A percentile compares a stretch with the other conserved stretches of the same genome.
phyloP scores from a whole-genome alignment of 345 rosid species.

The Trapa incisa region DNA sequence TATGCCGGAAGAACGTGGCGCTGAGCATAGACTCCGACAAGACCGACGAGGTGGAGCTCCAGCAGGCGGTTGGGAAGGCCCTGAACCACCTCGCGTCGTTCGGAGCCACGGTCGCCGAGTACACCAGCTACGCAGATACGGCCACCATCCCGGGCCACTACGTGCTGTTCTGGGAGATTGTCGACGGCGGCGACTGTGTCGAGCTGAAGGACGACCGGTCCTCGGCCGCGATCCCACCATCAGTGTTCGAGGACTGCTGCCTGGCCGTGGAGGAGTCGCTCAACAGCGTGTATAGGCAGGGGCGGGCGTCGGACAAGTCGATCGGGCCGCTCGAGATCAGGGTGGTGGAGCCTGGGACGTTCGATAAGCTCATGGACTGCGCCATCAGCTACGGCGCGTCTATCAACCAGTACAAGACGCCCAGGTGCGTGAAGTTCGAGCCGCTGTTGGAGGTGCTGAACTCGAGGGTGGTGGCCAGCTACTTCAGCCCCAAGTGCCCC shows the following conservation, averaged over 20 bases:
- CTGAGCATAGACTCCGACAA: constrained; percentile 88
- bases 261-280: constrained; percentile 75
- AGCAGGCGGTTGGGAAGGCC: constrained; percentile 77
- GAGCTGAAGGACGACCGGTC: too few relatives aligned
- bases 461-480: constrained; percentile 50
- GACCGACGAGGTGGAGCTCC: constrained; percentile 96
- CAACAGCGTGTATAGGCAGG: constrained; percentile 89
- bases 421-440: constrained; percentile 86
- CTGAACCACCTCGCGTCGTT: constrained; percentile 67
- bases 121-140: constrained; percentile 86
- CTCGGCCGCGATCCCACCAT: constrained; percentile 75
- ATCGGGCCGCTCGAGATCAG: constrained; percentile 88
- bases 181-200: too few relatives aligned
- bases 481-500: constrained; percentile 84
- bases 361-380: constrained; percentile 95
- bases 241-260: constrained; percentile 89
- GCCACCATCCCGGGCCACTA: constrained; percentile 72
- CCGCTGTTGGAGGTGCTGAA: constrained; percentile 83
- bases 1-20: constrained; percentile 86
- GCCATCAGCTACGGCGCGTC: constrained; percentile 90
- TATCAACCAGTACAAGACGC: constrained; percentile 95
- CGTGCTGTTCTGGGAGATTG: constrained; percentile 69
- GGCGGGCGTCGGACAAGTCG: constrained; percentile 73
- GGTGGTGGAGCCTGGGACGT: constrained; percentile 81
- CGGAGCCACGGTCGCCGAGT: constrained; percentile 61